Percentiles rank a stretch among this genome's conserved stretches.
Evolutionary conservation across 148 eudicot genomes (phyloP).

Genomic region (Dianthus caryophyllus): DNA sequence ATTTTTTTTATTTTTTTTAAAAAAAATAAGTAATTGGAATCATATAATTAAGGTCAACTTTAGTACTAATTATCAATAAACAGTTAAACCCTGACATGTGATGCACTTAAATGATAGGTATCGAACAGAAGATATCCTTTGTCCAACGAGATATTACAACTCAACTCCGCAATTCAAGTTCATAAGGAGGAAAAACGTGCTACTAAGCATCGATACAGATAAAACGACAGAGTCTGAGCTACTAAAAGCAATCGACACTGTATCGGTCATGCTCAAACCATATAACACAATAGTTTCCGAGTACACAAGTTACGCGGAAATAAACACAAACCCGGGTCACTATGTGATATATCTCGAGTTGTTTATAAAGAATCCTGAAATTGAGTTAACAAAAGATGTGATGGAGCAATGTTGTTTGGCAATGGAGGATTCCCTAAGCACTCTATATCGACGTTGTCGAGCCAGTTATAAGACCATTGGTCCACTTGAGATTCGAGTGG

Average conservation of each 20-base stretch:
- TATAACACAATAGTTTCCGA: constrained; percentile 26
- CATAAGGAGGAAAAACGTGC: constrained; percentile 47
- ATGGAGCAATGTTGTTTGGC: constrained; percentile 31
- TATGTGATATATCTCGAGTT: constrained; percentile 47
- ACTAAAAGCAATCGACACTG: constrained; percentile 30
- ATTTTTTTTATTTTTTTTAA: no score
- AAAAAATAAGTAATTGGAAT: no score
- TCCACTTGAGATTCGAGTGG: constrained; percentile 43
- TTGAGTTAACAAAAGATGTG: constrained; percentile 11
- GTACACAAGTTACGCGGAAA: constrained; percentile 45
- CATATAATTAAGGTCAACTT: no score
- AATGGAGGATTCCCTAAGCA: constrained; percentile 40
- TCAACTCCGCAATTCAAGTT: constrained; percentile 60
- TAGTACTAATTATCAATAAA: no score
- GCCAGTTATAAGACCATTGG: constrained; percentile 38
- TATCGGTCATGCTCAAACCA: constrained; percentile 19
- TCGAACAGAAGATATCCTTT: constrained; percentile 56
- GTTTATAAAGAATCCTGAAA: constrained; percentile 11
- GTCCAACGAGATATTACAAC: constrained; percentile 52
- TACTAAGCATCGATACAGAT: constrained; percentile 46
- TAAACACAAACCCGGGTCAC: constrained; percentile 39
- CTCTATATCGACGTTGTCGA: constrained; percentile 36
- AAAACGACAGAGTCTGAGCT: constrained; percentile 45
- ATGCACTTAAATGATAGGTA: constrained; percentile 16
- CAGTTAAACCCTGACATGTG: no score